Base-by-base conservation (phyloP, 2,329 filamentous ascomycete genomes). In the Plectosphaerella plurivora region DNA sequence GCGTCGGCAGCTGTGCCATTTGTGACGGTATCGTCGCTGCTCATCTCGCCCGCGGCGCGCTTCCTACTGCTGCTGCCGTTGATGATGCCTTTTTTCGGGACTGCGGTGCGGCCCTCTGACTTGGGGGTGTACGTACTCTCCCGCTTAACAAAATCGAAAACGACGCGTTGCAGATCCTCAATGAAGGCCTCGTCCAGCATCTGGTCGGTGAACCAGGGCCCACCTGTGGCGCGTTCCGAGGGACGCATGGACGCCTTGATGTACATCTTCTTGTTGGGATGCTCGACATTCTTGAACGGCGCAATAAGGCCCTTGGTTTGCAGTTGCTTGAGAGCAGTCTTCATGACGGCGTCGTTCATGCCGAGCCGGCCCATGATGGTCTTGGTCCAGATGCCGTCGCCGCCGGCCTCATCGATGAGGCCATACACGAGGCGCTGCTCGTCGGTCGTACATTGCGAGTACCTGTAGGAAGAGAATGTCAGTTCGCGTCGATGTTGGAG, bases 231-330 rank as follows among this genome's bases (percentile, higher is more conserved):
- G 56, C 94, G 88, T 56, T 97, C 92, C 51, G 87, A 90, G 0
- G 94, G 93, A 11, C 85, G 83, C 55, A 99, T 81, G 57, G 87
- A 86, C 51, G 87, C 84, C 64, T 96, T 86, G 79, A 99, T 96
- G 77, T 94, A 99, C 81, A 96, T 96, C 73, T 96, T 96, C 66
- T 94, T 88, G 59, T 87, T 89, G 25, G 91, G 90, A 65, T 89
- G 87, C 72, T 96, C 91, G 70, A 96, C 91, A 68, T 88, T 94
- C 73, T 93, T 94, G 73, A 97, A 91, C 53, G 86, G 84, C 63
- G 89, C 88, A 68, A 99, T 91, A 66, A 95, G 84, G 36, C 85
- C 84, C 67, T 91, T 92, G 39, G 79, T 74, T 68, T 95, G 89
- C 56, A 99, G 84, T 57, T 86, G 84, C 73, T 95, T 96, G 60